Conservation (phyloP, 192 early-diverging fungal species). For the Phycomyces nitens region DNA sequence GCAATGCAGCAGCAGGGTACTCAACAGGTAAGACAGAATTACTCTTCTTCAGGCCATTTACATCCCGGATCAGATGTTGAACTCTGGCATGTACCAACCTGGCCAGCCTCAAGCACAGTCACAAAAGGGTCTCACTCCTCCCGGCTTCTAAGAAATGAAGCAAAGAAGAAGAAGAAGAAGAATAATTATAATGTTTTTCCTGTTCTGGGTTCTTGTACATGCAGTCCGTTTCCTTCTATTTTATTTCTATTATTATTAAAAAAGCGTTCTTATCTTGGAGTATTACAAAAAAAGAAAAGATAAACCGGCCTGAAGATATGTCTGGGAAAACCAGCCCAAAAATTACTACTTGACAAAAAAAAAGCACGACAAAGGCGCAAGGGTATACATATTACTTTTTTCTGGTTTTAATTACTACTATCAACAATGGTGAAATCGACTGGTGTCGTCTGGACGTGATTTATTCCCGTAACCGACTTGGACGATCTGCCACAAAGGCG, state of each 20-base stretch:
- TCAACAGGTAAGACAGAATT: conserved; percentile 32
- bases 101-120: conserved; percentile 1
- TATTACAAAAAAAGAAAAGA: too few relatives aligned
- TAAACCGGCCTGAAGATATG: too few relatives aligned
- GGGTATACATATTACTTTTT: not conserved
- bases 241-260: too few relatives aligned
- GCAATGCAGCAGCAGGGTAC: conserved; percentile 47
- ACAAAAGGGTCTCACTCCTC: conserved; percentile 3
- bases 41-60: too few relatives aligned
- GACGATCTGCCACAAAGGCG: conserved; percentile 24
- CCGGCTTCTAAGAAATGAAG: not conserved
- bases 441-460: too few relatives aligned
- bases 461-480: not conserved
- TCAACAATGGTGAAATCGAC: too few relatives aligned
- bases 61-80: conserved; percentile 8
- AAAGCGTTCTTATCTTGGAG: too few relatives aligned
- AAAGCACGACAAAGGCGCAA: not conserved
- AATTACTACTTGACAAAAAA: not conserved
- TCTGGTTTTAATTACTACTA: too few relatives aligned
- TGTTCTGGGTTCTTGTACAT: too few relatives aligned
- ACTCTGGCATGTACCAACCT: conserved; percentile 16
- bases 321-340: not conserved
- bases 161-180: not conserved
- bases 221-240: too few relatives aligned
- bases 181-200: too few relatives aligned